phyloP scores from a whole-genome alignment of 257 asterid species.

The Echium plantagineum region DNA sequence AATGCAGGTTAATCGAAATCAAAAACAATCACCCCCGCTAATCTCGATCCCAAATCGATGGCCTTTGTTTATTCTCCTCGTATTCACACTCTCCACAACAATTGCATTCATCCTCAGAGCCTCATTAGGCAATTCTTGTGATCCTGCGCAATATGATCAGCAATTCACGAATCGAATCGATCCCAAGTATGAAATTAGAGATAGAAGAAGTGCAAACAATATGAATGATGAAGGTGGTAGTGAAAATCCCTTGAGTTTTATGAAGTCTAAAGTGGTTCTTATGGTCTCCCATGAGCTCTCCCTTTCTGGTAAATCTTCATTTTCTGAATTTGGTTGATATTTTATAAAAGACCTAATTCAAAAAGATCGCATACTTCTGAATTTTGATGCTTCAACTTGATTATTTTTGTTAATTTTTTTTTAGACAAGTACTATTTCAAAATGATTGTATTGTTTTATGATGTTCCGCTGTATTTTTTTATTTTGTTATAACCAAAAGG shows the following conservation, averaged over 20 bases:
- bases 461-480: neutral
- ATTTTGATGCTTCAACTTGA: too few relatives aligned
- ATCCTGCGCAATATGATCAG: constrained; percentile 21
- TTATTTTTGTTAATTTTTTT: too few relatives aligned
- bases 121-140: constrained; percentile 42
- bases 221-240: constrained; percentile 12
- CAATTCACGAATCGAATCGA: constrained; percentile 16
- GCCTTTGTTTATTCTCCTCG: constrained; percentile 32
- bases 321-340: neutral
- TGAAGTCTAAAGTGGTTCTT: constrained; percentile 67
- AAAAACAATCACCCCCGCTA: constrained; percentile 24
- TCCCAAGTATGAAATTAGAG: constrained; percentile 7
- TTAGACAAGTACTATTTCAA: too few relatives aligned
- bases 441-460: too few relatives aligned
- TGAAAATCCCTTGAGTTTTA: constrained; percentile 47
- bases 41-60: constrained; percentile 34
- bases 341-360: too few relatives aligned
- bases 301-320: constrained; percentile 49
- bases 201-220: neutral
- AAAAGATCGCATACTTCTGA: too few relatives aligned
- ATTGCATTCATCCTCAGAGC: constrained; percentile 60
- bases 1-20: neutral
- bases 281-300: constrained; percentile 83
- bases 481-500: neutral
- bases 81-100: constrained; percentile 43